Evolutionary conservation across 805 yeast species (phyloP), one percentile per base, ranked within the genome.

Genomic region (Yarrowia hollandica): DNA sequence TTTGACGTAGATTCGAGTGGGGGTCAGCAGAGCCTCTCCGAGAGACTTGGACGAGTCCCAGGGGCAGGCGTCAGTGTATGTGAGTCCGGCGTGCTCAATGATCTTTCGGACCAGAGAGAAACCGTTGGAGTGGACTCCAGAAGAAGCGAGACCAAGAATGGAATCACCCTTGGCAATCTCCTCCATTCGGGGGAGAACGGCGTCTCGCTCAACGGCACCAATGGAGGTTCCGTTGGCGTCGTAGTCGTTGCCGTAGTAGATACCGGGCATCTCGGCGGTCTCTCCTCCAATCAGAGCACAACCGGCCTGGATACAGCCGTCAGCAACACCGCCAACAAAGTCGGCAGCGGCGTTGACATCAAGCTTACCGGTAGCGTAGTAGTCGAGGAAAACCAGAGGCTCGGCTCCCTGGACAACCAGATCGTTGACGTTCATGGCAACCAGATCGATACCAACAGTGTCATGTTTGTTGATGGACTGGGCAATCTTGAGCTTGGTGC

Each of bases 241-340:
- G 71, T 94, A 94, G 74, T 94, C 98, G 30, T 95, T 96, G 60
- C 84, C 90, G 61, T 85, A 88, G 69, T 94, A 94, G 88, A 94
- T 89, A 64, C 99, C 99, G 23, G 99, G 99, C 99, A 94, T 94
- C 78, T 94, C 99, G 59, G 96, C 87, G 34, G 99, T 94, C 75
- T 94, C 99, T 65, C 99, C 99, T 60, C 99, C 99, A 58, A 94
- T 97, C 61, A 94, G 79, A 5, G 99, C 99, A 80, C 99, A 92
- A 10, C 96, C 97, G 30, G 98, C 88, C 64, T 83, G 82, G 64
- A 85, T 84, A 78, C 99, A 94, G 60, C 99, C 99, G 64, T 88
- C 88, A 50, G 97, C 97, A 64, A 94, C 99, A 74, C 99, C 98
- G 62, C 82, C 77, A 34, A 94, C 98, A 66, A 94, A 94, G 65